Base-by-base conservation (phyloP, 2,329 filamentous ascomycete genomes). In the Lasiodiplodia gonubiensis region DNA sequence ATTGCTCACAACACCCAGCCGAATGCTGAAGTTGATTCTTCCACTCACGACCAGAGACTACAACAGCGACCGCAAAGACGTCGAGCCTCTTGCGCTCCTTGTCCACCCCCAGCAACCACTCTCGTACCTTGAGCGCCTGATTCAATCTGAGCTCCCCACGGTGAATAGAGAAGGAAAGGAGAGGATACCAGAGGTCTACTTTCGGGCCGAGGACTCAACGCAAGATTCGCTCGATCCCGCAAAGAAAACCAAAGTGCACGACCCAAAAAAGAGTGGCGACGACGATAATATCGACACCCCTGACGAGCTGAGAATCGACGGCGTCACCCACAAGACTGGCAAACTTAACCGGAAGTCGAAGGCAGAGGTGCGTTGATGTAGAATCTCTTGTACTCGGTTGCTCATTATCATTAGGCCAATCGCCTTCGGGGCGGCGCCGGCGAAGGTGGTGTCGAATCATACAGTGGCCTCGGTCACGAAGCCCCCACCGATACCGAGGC, bases 91-190 rank as follows among this genome's bases (percentile, higher is more conserved):
- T 14, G 93, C 93, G 0, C 85, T 97, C 0, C 87, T 97, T 2
- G 86, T 97, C 0, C 94, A 97, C 72, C 93, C 94, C 0, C 92
- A 96, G 70, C 94, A 97, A 75, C 94, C 94, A 0, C 85, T 97
- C 3, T 97, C 92, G 10, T 97, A 97, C 77, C 88, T 97, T 51
- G 92, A 97, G 77, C 88, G 92, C 10, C 82, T 97, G 3, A 94
- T 97, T 55, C 94, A 97, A 75, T 91, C 92, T 64, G 94, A 97
- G 78, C 83, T 97, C 0, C 92, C 92, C 0, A 87, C 88, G 0
- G 83, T 94, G 16, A 82, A 86, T 42, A 83, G 81, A 0, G 79
- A 88, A 57, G 87, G 90, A 10, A 86, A 88, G 7, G 88, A 92
- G 70, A 89, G 90, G 70, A 85, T 92, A 1, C 92, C 93, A 0